phyloP scores from a whole-genome alignment of 169 alveolate species.

The Plasmodium knowlesi region DNA sequence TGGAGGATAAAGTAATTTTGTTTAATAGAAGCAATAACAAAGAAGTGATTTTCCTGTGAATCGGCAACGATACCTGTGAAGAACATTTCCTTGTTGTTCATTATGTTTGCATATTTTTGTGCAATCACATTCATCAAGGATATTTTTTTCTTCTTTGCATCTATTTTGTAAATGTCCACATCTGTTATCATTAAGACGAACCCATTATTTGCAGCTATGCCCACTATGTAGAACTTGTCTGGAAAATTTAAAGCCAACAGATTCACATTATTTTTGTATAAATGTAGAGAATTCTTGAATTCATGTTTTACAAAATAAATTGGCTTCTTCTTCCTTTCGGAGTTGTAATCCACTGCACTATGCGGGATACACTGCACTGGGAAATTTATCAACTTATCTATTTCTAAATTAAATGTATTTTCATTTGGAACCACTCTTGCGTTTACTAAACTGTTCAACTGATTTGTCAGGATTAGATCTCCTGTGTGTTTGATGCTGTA shows the following conservation, averaged over 20 bases:
- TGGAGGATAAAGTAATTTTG: constrained; percentile 26
- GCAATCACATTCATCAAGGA: background rate
- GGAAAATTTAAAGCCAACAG: constrained; percentile 16
- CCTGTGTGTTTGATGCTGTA: constrained; percentile 42
- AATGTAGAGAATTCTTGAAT: constrained; percentile 10
- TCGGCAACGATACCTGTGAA: constrained; percentile 32
- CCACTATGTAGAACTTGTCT: constrained; percentile 28
- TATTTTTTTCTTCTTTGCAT: constrained; percentile 24
- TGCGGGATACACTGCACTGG: constrained; percentile 61
- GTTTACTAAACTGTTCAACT: constrained; percentile 5
- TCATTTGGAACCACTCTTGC: background rate
- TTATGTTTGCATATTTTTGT: background rate
- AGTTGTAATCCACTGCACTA: constrained; percentile 32
- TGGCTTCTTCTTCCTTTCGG: constrained; percentile 6
- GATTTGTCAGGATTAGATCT: constrained; percentile 15
- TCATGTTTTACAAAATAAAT: constrained; percentile 56
- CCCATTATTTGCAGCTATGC: constrained; percentile 59
- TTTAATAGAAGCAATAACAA: constrained; percentile 2
- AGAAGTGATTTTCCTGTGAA: constrained; percentile 25
- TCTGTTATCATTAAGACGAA: constrained; percentile 17
- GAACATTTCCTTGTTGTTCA: constrained; percentile 28
- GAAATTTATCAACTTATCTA: constrained; percentile 11
- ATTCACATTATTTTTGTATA: constrained; percentile 63
- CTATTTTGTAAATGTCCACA: constrained; percentile 23
- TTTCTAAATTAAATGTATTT: constrained; percentile 4